A percentile compares a stretch with the other conserved stretches of the same genome.
Conservation (phyloP, 2,329 filamentous ascomycete species). For the Stachybotrys chartarum region DNA sequence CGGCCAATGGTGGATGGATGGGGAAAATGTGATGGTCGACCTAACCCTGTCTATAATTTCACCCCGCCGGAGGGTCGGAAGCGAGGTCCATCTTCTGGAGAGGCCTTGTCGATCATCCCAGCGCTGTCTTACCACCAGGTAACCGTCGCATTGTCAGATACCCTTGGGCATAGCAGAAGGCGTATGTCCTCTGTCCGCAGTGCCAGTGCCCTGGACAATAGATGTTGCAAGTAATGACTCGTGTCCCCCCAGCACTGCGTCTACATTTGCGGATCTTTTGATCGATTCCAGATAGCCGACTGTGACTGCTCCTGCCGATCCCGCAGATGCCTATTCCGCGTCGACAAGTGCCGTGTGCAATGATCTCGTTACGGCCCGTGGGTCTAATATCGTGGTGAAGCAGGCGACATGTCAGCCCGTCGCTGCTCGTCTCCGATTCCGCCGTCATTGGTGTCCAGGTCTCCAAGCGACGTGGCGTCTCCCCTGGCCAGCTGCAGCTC, state of each 20-base stretch:
- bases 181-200: no score
- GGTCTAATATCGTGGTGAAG: background rate
- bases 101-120: background rate
- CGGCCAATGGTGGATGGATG: background rate
- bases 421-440: background rate
- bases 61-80: background rate
- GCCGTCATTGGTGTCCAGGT: background rate
- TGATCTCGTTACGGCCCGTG: background rate
- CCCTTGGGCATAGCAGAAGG: no score
- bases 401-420: background rate
- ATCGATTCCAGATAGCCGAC: background rate
- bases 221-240: no score
- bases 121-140: no score
- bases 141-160: no score
- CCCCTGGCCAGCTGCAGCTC: background rate
- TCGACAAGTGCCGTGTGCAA: background rate
- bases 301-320: background rate
- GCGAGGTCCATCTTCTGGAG: background rate
- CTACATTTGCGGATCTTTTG: background rate
- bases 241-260: no score
- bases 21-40: background rate
- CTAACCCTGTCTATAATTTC: background rate
- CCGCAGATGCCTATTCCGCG: background rate
- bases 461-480: background rate
- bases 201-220: no score